Conservation (phyloP, 208 protist genomes). For the Wallacemonas rigidus region DNA sequence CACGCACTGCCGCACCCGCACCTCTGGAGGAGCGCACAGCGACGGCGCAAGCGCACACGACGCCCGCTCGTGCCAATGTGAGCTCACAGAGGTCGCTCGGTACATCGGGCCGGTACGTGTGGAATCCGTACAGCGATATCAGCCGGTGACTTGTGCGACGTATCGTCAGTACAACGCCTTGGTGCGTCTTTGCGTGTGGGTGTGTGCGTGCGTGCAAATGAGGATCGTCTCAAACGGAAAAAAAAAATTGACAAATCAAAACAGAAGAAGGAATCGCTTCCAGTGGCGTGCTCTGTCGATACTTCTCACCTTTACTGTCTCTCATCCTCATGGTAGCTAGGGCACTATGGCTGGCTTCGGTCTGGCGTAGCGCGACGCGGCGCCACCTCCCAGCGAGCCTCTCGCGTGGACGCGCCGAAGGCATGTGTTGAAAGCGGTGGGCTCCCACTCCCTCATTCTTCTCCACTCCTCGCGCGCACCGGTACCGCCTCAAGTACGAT, state of each 20-base stretch:
- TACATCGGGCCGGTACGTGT: conserved; percentile 6
- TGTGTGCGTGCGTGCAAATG: background rate
- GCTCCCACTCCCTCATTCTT: no score
- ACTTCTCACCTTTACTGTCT: conserved; percentile 10
- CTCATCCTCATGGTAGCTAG: background rate
- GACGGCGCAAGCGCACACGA: no score
- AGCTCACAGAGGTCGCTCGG: conserved; percentile 8
- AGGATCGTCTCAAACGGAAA: background rate
- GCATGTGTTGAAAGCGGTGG: no score
- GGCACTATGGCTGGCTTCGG: no score
- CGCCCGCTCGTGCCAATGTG: background rate
- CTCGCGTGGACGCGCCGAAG: no score
- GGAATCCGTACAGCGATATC: conserved; percentile 8
- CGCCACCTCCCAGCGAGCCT: no score
- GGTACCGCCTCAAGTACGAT: no score
- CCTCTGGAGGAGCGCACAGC: background rate
- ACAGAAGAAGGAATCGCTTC: background rate
- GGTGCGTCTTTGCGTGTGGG: background rate
- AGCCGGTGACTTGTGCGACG: no score
- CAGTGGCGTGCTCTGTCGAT: background rate
- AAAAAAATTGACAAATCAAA: background rate
- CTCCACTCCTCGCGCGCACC: no score
- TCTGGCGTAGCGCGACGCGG: no score
- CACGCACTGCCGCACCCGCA: background rate
- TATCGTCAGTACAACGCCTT: no score